These are phyloP conservation scores for Meyerozyma carpophila DNA, from an alignment of 1,139 yeast genomes.

Conservation along the genomic window DNA sequence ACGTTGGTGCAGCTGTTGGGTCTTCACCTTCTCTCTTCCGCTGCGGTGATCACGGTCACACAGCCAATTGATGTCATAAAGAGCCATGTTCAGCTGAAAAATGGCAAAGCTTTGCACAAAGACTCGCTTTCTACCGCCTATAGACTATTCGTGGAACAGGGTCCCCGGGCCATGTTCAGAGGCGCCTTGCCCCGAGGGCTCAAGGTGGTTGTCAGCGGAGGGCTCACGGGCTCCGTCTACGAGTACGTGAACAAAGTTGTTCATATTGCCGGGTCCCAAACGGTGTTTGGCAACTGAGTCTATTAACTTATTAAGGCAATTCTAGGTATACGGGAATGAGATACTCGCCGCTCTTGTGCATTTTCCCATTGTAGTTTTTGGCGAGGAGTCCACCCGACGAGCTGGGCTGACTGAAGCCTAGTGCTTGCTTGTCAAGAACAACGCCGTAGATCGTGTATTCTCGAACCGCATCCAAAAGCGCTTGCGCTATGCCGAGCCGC, in stretches of 20 bases:
- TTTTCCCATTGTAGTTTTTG: constrained; percentile 41
- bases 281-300: constrained; percentile 33
- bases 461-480: constrained; percentile 37
- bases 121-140: constrained; percentile 74
- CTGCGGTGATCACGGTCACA: constrained; percentile 69
- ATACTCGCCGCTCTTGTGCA: constrained; percentile 44
- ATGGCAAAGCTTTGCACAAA: constrained; percentile 55
- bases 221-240: constrained; percentile 69
- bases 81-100: constrained; percentile 80
- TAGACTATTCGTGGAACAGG: constrained; percentile 64
- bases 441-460: constrained; percentile 49
- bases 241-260: constrained; percentile 52
- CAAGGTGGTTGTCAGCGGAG: constrained; percentile 76
- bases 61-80: constrained; percentile 92
- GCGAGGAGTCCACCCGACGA: constrained; percentile 57
- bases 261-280: constrained; percentile 42
- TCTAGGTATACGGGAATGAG: constrained; percentile 50
- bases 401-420: constrained; percentile 74
- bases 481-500: constrained; percentile 42
- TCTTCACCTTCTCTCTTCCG: constrained; percentile 50
- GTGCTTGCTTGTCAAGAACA: constrained; percentile 28
- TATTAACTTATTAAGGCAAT: not conserved
- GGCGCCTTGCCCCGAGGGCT: constrained; percentile 79
- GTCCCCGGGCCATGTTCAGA: constrained; percentile 59
- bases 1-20: constrained; percentile 41